These are phyloP conservation scores for Stromatinia cepivora DNA, from an alignment of 2,329 filamentous ascomycete genomes.

Conservation along the genomic window DNA sequence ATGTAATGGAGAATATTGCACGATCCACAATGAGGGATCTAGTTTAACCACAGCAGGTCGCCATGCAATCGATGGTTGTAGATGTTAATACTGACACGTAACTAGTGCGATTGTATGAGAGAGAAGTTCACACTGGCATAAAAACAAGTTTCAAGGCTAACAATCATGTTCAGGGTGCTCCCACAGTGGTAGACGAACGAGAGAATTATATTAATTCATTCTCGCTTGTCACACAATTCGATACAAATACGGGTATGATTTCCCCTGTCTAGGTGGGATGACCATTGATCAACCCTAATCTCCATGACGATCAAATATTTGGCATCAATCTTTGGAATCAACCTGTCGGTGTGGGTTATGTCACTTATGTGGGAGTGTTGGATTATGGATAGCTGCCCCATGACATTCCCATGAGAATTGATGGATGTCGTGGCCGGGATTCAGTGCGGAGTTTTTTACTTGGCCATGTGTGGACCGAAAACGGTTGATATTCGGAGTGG, in stretches of 20 bases:
- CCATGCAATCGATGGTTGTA: slow-evolving; percentile 35
- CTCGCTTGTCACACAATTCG: background rate
- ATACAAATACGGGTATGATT: slow-evolving; percentile 7
- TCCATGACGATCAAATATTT: background rate
- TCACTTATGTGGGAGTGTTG: background rate
- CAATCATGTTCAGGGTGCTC: slow-evolving; percentile 12
- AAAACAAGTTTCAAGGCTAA: slow-evolving; percentile 16
- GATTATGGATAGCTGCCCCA: background rate
- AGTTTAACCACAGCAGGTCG: slow-evolving; percentile 52
- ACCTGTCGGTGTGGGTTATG: background rate
- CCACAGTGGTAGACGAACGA: slow-evolving; percentile 35
- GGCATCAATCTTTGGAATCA: background rate
- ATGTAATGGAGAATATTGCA: slow-evolving; percentile 80
- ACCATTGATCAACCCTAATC: background rate
- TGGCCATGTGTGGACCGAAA: background rate
- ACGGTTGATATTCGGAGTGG: slow-evolving; percentile 8
- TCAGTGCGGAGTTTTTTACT: background rate
- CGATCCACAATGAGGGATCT: slow-evolving; percentile 79
- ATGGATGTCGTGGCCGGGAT: background rate
- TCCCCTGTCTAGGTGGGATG: background rate
- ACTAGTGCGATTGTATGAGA: slow-evolving; percentile 41
- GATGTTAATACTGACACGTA: slow-evolving; percentile 36
- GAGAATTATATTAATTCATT: slow-evolving; percentile 35
- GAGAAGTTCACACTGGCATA: slow-evolving; percentile 3
- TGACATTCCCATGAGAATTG: background rate